Evolutionary conservation across 257 asterid species (phyloP), one percentile per base, ranked within the genome.

Genomic region (Solanum arcanum): DNA sequence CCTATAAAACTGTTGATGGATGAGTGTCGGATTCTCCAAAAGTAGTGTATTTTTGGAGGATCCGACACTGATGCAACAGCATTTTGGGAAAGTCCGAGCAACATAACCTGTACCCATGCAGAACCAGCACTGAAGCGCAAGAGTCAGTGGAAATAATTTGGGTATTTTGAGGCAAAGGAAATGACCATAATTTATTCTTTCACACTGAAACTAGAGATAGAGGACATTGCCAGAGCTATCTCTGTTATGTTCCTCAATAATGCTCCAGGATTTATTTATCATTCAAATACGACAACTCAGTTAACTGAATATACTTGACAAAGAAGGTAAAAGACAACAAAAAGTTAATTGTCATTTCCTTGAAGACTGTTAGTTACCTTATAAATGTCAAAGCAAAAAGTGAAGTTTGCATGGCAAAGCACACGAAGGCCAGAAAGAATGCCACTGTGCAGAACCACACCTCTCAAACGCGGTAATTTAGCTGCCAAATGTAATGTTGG

Each of bases 341-440:
- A 41, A 44, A 39, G 49, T 74, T 39, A 44, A 27, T 44, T n/a
- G 33, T 76, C 35, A 44, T 44, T 27, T 73, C 56, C 41, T 42
- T 35, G 66, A 69, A 75, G 37, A 66, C 41, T 46, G 41, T 23
- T 46, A 74, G 93, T 88, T 27, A 95, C 99, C 98, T 94, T 97
- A 89, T 96, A 97, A 87, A 97, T 97, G 90, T 97, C 99, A 70
- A 96, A 96, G 88, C 99, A 97, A 73, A 94, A 89, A 7, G 97
- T 92, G 94, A 92, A 97, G 85, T 97, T 95, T 85, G 93, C 97
- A 86, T 96, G 99, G 73, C 99, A 97, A 56, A 97, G 98, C 88
- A 97, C 99, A 37, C 99, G 99, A 89, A 97, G 96, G 85, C 99
- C 99, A 31, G 99, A 97, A 60, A 97, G 99, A 85, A 97, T 97